Percentiles rank a stretch among this genome's conserved stretches.
phyloP scores from a whole-genome alignment of 116 monocot genomes.

The Dioscorea cayenensis region DNA sequence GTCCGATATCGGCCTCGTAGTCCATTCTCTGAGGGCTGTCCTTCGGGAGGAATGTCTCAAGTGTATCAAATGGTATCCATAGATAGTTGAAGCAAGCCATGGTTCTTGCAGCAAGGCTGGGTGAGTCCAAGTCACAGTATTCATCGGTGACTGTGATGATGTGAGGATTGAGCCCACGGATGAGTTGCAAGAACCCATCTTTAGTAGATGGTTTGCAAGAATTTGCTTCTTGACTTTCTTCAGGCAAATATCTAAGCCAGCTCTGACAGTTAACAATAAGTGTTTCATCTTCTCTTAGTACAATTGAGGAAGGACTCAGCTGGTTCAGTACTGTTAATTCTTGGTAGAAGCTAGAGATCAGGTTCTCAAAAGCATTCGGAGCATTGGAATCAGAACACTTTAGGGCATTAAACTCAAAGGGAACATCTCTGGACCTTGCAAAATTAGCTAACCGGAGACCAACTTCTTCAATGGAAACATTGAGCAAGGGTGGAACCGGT shows the following conservation, averaged over 20 bases:
- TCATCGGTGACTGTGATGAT: constrained; percentile 43
- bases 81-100: constrained; percentile 47
- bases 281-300: constrained; percentile 29
- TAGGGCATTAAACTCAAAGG: constrained; percentile 35
- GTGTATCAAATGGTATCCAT: constrained; percentile 63
- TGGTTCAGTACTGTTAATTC: no score
- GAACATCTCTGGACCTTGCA: constrained; percentile 40
- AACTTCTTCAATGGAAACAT: constrained; percentile 23
- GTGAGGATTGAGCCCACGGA: constrained; percentile 22
- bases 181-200: constrained; percentile 22
- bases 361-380: constrained; percentile 3
- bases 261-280: constrained; percentile 56
- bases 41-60: constrained; percentile 46
- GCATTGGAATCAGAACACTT: neutral
- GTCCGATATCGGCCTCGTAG: constrained; percentile 51
- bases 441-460: constrained; percentile 41
- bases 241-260: constrained; percentile 29
- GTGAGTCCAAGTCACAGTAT: constrained; percentile 32
- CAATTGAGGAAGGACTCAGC: constrained; percentile 2
- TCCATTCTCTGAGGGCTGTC: constrained; percentile 30
- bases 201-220: neutral
- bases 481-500: constrained; percentile 28
- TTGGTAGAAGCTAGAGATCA: no score
- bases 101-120: constrained; percentile 29
- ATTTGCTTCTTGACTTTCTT: constrained; percentile 1